phyloP scores from a whole-genome alignment of 768 basidiomycete genomes.

The Ramaria rubella region DNA sequence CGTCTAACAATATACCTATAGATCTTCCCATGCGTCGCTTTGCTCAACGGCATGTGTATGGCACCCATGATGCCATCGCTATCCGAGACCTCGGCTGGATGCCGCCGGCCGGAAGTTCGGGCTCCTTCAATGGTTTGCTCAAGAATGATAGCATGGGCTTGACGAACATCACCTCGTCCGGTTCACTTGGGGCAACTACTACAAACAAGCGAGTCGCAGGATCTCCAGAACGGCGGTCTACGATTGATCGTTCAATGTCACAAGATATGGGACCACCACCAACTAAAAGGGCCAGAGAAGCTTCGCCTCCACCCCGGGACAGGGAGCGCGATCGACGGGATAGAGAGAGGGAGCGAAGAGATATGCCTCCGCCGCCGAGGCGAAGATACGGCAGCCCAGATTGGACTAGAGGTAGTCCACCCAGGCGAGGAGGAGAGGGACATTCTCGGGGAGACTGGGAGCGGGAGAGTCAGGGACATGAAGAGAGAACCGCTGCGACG shows the following conservation, averaged over 20 bases:
- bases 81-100: conserved; percentile 80
- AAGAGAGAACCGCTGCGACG: conserved; percentile 32
- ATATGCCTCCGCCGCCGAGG: conserved; percentile 28
- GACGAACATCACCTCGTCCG: conserved; percentile 10
- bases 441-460: conserved; percentile 36
- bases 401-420: conserved; percentile 8
- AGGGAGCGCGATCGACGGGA: conserved; percentile 12
- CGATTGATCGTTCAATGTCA: not conserved
- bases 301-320: conserved; percentile 17
- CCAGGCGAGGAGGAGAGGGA: not conserved
- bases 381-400: conserved; percentile 36
- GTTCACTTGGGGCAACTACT: conserved; percentile 13
- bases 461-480: conserved; percentile 27
- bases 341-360: conserved; percentile 24
- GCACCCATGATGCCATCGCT: conserved; percentile 83
- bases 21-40: conserved; percentile 19
- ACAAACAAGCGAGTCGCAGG: conserved; percentile 11
- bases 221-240: conserved; percentile 10
- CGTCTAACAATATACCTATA: not conserved
- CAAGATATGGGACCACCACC: conserved; percentile 10
- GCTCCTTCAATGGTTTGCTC: conserved; percentile 22
- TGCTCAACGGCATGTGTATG: conserved; percentile 49
- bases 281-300: conserved; percentile 12
- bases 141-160: conserved; percentile 5
- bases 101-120: conserved; percentile 16